phyloP scores from a whole-genome alignment of 139 green algal genomes.

The Picochlorum sp. region DNA sequence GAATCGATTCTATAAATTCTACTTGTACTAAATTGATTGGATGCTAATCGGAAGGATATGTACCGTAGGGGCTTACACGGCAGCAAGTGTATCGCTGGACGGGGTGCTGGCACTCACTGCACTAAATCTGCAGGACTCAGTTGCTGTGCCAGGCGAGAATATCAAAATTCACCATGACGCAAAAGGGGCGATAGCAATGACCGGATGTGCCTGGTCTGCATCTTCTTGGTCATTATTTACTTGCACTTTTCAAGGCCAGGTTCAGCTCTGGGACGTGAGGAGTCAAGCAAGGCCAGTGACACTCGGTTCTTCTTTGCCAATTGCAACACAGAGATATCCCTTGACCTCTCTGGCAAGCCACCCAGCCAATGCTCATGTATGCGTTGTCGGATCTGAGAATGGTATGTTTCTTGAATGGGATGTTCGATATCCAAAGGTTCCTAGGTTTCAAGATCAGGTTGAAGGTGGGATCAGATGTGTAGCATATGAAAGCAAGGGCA shows the following conservation, averaged over 20 bases:
- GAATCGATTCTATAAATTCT: too few relatives aligned
- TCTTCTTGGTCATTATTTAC: background rate
- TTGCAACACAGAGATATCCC: background rate
- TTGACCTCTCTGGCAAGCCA: background rate
- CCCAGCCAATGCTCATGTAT: slow-evolving; percentile 2
- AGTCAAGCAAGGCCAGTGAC: background rate
- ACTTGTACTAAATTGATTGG: too few relatives aligned
- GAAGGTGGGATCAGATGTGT: background rate
- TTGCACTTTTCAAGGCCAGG: background rate
- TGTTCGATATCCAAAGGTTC: background rate
- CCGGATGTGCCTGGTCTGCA: background rate
- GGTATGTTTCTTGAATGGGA: background rate
- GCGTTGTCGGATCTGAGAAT: background rate
- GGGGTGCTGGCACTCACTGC: background rate
- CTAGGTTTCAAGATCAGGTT: background rate
- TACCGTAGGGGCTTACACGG: background rate
- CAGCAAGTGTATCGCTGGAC: background rate
- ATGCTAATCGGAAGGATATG: too few relatives aligned
- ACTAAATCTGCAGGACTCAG: background rate
- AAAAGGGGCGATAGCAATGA: background rate
- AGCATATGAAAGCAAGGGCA: background rate
- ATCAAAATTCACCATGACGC: background rate
- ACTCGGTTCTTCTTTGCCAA: background rate
- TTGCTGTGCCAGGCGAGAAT: too few relatives aligned
- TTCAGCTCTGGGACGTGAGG: background rate